Conservation (phyloP, 2,329 filamentous ascomycete species). For the Aspergillus calidoustus region DNA sequence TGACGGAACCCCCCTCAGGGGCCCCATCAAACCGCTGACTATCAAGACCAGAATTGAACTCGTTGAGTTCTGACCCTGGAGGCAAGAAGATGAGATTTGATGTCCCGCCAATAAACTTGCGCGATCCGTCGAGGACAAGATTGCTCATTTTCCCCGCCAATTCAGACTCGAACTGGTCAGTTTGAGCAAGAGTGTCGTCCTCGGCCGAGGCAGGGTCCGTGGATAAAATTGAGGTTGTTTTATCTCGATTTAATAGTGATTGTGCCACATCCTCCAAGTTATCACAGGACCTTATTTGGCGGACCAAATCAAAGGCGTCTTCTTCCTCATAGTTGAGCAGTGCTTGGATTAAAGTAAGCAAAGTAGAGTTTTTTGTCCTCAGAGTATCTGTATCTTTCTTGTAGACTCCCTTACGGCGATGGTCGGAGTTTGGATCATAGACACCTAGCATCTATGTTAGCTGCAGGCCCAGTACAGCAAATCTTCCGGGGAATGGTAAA, state of each 20-base stretch:
- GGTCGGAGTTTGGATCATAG: constrained; percentile 95
- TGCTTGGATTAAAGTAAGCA: constrained; percentile 91
- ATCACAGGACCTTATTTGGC: constrained; percentile 85
- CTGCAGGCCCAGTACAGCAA: not conserved
- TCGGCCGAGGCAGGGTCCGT: constrained; percentile 35
- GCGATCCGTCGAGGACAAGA: constrained; percentile 80
- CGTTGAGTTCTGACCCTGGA: constrained; percentile 51
- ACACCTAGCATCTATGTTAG: constrained; percentile 66
- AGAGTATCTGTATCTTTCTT: constrained; percentile 89
- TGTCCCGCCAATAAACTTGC: constrained; percentile 91
- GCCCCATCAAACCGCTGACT: constrained; percentile 53
- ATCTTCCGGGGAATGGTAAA: constrained; percentile 4
- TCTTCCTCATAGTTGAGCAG: constrained; percentile 91
- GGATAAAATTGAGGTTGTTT: constrained; percentile 49
- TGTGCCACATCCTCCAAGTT: constrained; percentile 68
- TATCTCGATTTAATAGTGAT: constrained; percentile 59
- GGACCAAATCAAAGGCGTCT: constrained; percentile 79
- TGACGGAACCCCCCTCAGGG: constrained; percentile 71
- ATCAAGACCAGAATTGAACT: constrained; percentile 43
- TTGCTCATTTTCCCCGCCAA: constrained; percentile 93
- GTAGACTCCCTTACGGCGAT: constrained; percentile 94
- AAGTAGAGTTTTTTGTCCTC: constrained; percentile 82
- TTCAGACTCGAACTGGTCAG: constrained; percentile 70
- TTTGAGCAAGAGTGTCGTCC: constrained; percentile 48
- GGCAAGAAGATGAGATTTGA: constrained; percentile 88